A percentile compares a stretch with the other conserved stretches of the same genome.
phyloP scores from a whole-genome alignment of 306 rosid genomes.

The Begonia fuchsioides region DNA sequence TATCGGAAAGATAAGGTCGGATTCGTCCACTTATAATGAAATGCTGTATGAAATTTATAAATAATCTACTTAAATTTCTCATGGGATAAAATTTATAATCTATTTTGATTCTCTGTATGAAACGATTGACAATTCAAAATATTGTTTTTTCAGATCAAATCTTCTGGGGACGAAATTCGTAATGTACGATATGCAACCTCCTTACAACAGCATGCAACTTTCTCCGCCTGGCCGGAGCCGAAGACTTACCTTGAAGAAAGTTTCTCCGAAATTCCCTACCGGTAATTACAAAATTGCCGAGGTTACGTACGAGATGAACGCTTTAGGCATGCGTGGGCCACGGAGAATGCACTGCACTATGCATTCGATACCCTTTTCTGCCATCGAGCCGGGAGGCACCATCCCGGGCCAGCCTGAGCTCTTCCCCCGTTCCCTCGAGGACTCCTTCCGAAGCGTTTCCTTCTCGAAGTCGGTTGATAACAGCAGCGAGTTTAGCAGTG shows the following conservation, averaged over 20 bases:
- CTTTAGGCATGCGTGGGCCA: conserved; percentile 86
- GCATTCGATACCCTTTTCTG: conserved; percentile 74
- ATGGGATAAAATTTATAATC: no score
- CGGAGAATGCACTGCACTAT: conserved; percentile 84
- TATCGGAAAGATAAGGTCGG: conserved; percentile 74
- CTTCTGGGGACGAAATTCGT: conserved; percentile 87
- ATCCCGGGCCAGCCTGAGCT: conserved; percentile 76
- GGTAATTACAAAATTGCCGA: conserved; percentile 85
- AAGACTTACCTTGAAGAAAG: conserved; percentile 75
- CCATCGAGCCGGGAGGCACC: conserved; percentile 55
- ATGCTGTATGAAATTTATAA: no score
- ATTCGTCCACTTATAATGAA: neutral
- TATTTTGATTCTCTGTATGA: neutral
- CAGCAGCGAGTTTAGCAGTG: conserved; percentile 58
- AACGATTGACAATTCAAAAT: neutral
- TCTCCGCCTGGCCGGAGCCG: conserved; percentile 66
- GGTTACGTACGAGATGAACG: conserved; percentile 76
- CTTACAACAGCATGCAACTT: conserved; percentile 37
- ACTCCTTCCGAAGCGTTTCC: conserved; percentile 63
- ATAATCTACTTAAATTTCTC: no score
- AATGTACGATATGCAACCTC: conserved; percentile 77
- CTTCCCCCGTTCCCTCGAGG: conserved; percentile 50
- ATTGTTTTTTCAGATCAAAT: conserved; percentile 65
- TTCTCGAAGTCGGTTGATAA: conserved; percentile 48
- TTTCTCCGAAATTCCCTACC: conserved; percentile 83